Evolutionary conservation across 495 filamentous ascomycete species (phyloP).

Genomic region (Aspergillus kassunensis): DNA sequence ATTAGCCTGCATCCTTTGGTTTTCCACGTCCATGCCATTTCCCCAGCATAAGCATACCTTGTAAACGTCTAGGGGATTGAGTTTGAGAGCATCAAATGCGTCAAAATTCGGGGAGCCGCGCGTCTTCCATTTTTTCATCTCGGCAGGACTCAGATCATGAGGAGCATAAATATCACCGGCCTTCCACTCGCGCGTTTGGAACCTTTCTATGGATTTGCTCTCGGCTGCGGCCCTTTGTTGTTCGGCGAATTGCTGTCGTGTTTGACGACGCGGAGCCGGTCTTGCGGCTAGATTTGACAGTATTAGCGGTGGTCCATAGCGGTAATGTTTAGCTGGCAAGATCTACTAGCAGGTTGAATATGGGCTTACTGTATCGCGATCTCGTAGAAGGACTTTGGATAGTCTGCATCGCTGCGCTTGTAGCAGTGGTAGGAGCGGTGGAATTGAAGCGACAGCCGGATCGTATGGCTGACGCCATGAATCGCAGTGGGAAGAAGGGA

Average conservation of each 20-base stretch:
- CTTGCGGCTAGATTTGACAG: neutral
- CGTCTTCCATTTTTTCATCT: conserved; percentile 67
- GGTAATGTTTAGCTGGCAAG: no score
- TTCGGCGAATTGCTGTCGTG: conserved; percentile 34
- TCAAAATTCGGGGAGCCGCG: conserved; percentile 52
- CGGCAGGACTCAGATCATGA: conserved; percentile 71
- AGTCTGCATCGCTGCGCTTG: conserved; percentile 21
- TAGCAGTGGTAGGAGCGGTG: conserved; percentile 31
- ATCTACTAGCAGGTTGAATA: neutral
- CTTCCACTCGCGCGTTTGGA: conserved; percentile 55
- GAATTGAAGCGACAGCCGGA: conserved; percentile 40
- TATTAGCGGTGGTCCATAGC: neutral
- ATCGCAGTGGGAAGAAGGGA: conserved; percentile 31
- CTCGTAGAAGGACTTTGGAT: conserved; percentile 19
- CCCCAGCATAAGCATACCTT: conserved; percentile 51
- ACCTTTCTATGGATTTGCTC: conserved; percentile 35
- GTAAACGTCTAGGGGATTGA: conserved; percentile 81
- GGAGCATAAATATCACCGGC: conserved; percentile 85
- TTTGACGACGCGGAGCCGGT: conserved; percentile 17
- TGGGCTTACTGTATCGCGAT: conserved; percentile 21
- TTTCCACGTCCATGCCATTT: neutral
- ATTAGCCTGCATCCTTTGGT: neutral
- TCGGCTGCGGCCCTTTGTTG: conserved; percentile 38
- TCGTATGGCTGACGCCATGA: conserved; percentile 18
- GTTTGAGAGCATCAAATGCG: conserved; percentile 72